These are phyloP conservation scores for Trichosphaerium sp. DNA, from an alignment of 78 protist species.

Conservation along the genomic window DNA sequence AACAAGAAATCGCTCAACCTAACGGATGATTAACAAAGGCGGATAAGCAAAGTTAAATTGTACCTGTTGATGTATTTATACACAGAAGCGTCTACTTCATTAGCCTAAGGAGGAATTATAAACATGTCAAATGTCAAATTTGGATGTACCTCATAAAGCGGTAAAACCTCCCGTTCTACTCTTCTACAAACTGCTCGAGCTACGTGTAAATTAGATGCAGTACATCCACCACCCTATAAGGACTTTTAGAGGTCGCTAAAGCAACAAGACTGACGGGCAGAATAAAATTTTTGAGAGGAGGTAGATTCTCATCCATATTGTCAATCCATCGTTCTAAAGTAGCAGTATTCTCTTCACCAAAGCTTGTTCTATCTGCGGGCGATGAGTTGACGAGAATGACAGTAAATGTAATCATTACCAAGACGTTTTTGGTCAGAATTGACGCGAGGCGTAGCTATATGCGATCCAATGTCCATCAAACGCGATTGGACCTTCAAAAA, in stretches of 20 bases:
- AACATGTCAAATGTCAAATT: neutral
- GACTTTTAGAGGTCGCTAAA: neutral
- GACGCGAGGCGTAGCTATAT: slow-evolving; percentile 64
- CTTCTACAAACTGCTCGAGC: slow-evolving; percentile 46
- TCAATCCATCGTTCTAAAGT: slow-evolving; percentile 65
- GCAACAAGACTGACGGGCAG: slow-evolving; percentile 21
- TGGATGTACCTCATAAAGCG: neutral
- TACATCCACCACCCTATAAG: slow-evolving; percentile 20
- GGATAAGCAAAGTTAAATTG: neutral
- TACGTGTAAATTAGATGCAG: slow-evolving; percentile 35
- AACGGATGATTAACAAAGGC: neutral
- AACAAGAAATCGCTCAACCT: slow-evolving; percentile 61
- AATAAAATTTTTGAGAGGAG: slow-evolving; percentile 49
- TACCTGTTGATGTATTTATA: neutral
- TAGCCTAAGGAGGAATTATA: neutral
- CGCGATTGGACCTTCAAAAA: slow-evolving; percentile 7
- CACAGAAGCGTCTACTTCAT: neutral
- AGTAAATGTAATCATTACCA: too few relatives aligned
- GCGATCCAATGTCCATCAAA: slow-evolving; percentile 46
- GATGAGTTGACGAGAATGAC: neutral
- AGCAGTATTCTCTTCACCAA: neutral
- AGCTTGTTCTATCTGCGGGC: neutral
- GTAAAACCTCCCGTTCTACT: slow-evolving; percentile 48
- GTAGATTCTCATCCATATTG: slow-evolving; percentile 43
- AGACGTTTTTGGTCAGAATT: too few relatives aligned